Percentiles rank a stretch among this genome's conserved stretches.
These are phyloP conservation scores for Globisporangium emineosum DNA, from an alignment of 352 stramenopile genomes.

Conservation along the genomic window DNA sequence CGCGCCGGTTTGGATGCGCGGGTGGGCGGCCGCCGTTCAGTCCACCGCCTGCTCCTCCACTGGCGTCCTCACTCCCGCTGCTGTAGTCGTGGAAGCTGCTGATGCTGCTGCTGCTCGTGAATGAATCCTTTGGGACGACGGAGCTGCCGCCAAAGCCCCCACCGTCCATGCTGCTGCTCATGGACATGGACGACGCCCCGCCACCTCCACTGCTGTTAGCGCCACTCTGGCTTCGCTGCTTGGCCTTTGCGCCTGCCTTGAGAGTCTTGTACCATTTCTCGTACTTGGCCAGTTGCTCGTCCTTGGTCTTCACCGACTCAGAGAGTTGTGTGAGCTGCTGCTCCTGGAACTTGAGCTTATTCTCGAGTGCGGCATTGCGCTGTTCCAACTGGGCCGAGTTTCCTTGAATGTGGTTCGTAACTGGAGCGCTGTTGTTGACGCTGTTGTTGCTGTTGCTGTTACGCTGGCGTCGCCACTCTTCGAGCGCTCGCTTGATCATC, in stretches of 20 bases:
- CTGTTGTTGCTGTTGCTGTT: conserved; percentile 27
- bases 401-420: background rate
- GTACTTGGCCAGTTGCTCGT: conserved; percentile 77
- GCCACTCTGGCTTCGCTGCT: conserved; percentile 60
- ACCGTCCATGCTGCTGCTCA: conserved; percentile 34
- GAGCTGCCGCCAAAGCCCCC: conserved; percentile 12
- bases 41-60: background rate
- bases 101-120: conserved; percentile 58
- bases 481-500: conserved; percentile 88
- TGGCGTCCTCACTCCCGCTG: conserved; percentile 17
- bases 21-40: conserved; percentile 30
- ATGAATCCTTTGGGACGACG: conserved; percentile 40
- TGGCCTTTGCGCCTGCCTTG: conserved; percentile 79
- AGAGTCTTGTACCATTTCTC: conserved; percentile 87
- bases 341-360: conserved; percentile 44
- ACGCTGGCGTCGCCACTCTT: conserved; percentile 80
- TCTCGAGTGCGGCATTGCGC: conserved; percentile 24
- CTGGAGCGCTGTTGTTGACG: background rate
- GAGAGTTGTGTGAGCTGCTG: conserved; percentile 59
- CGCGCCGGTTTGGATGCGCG: conserved; percentile 66
- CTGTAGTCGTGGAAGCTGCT: conserved; percentile 47
- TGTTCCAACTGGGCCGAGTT: background rate
- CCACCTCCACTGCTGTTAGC: conserved; percentile 19
- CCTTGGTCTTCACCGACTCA: conserved; percentile 46
- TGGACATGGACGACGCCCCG: conserved; percentile 12